Base-by-base conservation (phyloP, 306 rosid species). In the Dryas drummondii region DNA sequence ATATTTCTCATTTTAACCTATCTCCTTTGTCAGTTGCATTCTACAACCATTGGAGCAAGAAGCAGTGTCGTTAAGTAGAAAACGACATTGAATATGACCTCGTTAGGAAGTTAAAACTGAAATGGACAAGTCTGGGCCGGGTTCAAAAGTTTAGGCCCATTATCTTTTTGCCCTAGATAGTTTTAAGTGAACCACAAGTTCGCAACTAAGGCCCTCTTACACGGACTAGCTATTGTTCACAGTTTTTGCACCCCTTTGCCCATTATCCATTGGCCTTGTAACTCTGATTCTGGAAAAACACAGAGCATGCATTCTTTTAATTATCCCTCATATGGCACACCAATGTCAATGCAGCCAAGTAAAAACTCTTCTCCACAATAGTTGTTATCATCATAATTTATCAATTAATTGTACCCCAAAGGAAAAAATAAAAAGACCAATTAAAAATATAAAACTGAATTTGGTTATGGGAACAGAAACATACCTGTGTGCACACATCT, bases 401-500 rank as follows among this genome's bases (percentile, higher is more conserved):
- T 32, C 37, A 32, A 32, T 32, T 32, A 32, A 32, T 32, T 32
- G 37, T 32, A 32, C 37, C 37, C 2, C 37, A 32, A 32, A 32
- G 37, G 37, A 32, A 32, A 32, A 32, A 32, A 32, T 32, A 32
- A 32, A 32, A 32, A 32, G 37, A 32, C 37, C 37, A 1, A 32
- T 32, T 32, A 32, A 32, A 57, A 1, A 11, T 17, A 5, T 68
- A 32, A 16, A 51, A 52, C 11, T 16, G 6, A 59, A 22, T 50
- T 27, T 73, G 19, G 10, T 48, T 10, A 15, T 9, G 11, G 60
- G 40, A 49, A 4, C 1, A 64, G 22, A 42, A 45, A 1, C 16
- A 1, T 65, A 88, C 96, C 97, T 88, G 79, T 32, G 84, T 71
- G 55, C 96, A 92, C 22, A 90, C 85, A 49, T 87, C 87, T 7